phyloP scores from a whole-genome alignment of 2,329 filamentous ascomycete species.

The Aureobasidium sp. region DNA sequence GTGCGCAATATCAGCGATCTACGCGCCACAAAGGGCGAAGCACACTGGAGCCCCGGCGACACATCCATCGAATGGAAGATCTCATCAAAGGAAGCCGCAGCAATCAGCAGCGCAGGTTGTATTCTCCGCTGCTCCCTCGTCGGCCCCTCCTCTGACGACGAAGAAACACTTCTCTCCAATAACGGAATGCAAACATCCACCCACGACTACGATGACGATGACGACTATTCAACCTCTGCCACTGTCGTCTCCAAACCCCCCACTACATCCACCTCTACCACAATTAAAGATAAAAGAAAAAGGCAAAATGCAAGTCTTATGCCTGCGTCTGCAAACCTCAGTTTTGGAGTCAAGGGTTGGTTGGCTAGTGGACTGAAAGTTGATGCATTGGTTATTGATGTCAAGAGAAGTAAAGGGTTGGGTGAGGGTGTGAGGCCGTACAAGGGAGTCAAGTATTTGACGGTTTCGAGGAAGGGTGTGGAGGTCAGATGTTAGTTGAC shows the following conservation, averaged over 20 bases:
- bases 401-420: conserved; percentile 85
- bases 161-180: conserved; percentile 41
- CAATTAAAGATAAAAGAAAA: conserved; percentile 25
- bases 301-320: conserved; percentile 60
- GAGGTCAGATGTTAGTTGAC: conserved; percentile 54
- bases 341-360: conserved; percentile 67
- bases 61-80: conserved; percentile 85
- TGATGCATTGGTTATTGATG: conserved; percentile 67
- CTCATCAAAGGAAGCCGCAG: conserved; percentile 76
- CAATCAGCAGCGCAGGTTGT: conserved; percentile 44
- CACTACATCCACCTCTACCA: background rate
- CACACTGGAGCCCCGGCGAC: conserved; percentile 79
- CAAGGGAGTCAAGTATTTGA: conserved; percentile 98
- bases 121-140: conserved; percentile 84
- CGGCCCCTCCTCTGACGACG: conserved; percentile 62
- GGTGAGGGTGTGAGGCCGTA: conserved; percentile 93
- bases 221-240: background rate
- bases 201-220: conserved; percentile 42
- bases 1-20: conserved; percentile 82
- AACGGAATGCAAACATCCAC: conserved; percentile 44
- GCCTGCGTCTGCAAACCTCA: conserved; percentile 51
- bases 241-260: conserved; percentile 20
- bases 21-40: conserved; percentile 83
- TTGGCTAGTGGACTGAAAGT: conserved; percentile 70
- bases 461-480: conserved; percentile 66